These are phyloP conservation scores for Neurospora sp. DNA, from an alignment of 495 filamentous ascomycete species.

Conservation along the genomic window DNA sequence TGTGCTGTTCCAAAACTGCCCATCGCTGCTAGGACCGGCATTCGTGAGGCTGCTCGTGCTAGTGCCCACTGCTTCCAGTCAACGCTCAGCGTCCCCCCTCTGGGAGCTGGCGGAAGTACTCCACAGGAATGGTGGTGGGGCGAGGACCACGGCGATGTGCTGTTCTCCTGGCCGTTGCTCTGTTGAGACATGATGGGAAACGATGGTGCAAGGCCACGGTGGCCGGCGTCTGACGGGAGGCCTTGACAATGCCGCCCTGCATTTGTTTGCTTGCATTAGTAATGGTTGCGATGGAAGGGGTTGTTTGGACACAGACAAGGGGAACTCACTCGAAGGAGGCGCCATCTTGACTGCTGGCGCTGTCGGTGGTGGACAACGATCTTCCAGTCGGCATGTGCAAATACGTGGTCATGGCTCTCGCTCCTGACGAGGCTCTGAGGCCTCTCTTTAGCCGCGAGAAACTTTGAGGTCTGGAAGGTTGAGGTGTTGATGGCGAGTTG, in stretches of 20 bases:
- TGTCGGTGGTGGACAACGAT: neutral
- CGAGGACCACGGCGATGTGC: neutral
- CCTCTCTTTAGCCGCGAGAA: neutral
- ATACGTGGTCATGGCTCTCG: neutral
- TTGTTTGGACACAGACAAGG: neutral
- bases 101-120: neutral
- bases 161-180: constrained; percentile 21
- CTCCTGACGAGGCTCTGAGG: neutral
- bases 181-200: constrained; percentile 37
- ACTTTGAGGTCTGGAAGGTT: neutral
- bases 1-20: constrained; percentile 23
- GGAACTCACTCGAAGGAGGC: neutral
- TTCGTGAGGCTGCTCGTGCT: neutral
- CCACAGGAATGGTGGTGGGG: neutral
- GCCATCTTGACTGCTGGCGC: neutral
- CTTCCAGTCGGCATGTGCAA: neutral
- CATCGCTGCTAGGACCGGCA: neutral
- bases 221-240: neutral
- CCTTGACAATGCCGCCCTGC: neutral
- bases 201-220: constrained; percentile 13
- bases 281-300: neutral
- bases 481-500: neutral
- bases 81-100: neutral
- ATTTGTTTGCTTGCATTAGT: neutral
- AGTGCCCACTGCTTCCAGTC: neutral